Conservation (phyloP, 2,329 filamentous ascomycete genomes). For the Penicillium sp. region DNA sequence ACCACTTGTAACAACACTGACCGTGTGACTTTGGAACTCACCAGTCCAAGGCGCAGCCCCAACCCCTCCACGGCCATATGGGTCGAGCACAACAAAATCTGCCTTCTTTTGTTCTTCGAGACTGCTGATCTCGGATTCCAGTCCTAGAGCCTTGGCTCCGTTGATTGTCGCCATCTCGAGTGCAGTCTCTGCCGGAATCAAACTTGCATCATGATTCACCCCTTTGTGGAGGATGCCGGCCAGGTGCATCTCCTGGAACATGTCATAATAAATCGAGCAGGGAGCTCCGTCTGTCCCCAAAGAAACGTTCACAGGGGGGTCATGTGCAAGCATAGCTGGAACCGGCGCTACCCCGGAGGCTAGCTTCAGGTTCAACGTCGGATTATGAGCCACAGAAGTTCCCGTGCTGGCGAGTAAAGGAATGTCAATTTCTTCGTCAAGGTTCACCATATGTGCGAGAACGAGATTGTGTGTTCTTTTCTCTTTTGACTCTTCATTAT, state of each 20-base stretch:
- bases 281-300: slow-evolving; percentile 53
- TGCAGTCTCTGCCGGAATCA: slow-evolving; percentile 45
- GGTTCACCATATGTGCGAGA: slow-evolving; percentile 52
- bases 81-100: slow-evolving; percentile 28
- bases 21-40: slow-evolving; percentile 2
- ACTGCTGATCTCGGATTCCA: slow-evolving; percentile 38
- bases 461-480: slow-evolving; percentile 35
- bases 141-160: slow-evolving; percentile 47
- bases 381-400: slow-evolving; percentile 50
- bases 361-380: slow-evolving; percentile 52
- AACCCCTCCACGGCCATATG: slow-evolving; percentile 27
- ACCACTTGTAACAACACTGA: slow-evolving; percentile 34
- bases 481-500: background rate
- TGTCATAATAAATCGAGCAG: slow-evolving; percentile 51
- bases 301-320: slow-evolving; percentile 40
- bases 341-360: slow-evolving; percentile 49
- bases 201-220: slow-evolving; percentile 35
- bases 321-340: slow-evolving; percentile 39
- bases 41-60: slow-evolving; percentile 38
- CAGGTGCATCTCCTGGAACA: slow-evolving; percentile 52
- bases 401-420: slow-evolving; percentile 36
- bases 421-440: slow-evolving; percentile 42
- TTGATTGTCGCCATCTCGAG: slow-evolving; percentile 53
- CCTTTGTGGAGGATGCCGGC: slow-evolving; percentile 49
- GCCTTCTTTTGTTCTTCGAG: slow-evolving; percentile 33